These are phyloP conservation scores for Mortierella sp. DNA, from an alignment of 371 early-diverging fungal genomes.

Conservation along the genomic window DNA sequence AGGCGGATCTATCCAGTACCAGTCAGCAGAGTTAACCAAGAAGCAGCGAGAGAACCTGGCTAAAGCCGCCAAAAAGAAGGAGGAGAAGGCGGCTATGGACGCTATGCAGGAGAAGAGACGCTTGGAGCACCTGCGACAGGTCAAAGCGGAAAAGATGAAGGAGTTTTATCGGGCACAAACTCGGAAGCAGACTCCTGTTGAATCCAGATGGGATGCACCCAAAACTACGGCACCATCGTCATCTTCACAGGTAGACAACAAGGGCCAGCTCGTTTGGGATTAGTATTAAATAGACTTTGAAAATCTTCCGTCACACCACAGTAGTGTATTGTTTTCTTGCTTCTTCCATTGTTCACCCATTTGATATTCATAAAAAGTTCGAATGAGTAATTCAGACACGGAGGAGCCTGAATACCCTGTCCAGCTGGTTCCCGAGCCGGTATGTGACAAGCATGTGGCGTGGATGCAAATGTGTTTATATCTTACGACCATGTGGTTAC, in stretches of 20 bases:
- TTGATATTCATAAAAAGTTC: neutral
- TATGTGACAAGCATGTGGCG: slow-evolving; percentile 1
- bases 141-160: slow-evolving; percentile 54
- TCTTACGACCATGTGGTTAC: neutral
- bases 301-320: neutral
- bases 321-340: neutral
- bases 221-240: slow-evolving; percentile 25
- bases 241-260: slow-evolving; percentile 21
- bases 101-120: slow-evolving; percentile 46
- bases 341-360: neutral
- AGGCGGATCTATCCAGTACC: slow-evolving; percentile 20
- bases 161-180: slow-evolving; percentile 46
- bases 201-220: slow-evolving; percentile 35
- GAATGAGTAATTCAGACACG: slow-evolving; percentile 18
- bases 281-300: neutral
- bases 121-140: slow-evolving; percentile 47
- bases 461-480: neutral
- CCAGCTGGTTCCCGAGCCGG: slow-evolving; percentile 25
- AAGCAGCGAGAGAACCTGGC: slow-evolving; percentile 56
- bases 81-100: slow-evolving; percentile 48
- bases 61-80: slow-evolving; percentile 51
- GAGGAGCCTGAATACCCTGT: slow-evolving; percentile 25
- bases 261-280: slow-evolving; percentile 43
- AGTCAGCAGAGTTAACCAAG: slow-evolving; percentile 41
- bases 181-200: slow-evolving; percentile 34